These are phyloP conservation scores for Zhuliangozyma parablackwelliae DNA, from an alignment of 1,139 yeast genomes.

Conservation along the genomic window DNA sequence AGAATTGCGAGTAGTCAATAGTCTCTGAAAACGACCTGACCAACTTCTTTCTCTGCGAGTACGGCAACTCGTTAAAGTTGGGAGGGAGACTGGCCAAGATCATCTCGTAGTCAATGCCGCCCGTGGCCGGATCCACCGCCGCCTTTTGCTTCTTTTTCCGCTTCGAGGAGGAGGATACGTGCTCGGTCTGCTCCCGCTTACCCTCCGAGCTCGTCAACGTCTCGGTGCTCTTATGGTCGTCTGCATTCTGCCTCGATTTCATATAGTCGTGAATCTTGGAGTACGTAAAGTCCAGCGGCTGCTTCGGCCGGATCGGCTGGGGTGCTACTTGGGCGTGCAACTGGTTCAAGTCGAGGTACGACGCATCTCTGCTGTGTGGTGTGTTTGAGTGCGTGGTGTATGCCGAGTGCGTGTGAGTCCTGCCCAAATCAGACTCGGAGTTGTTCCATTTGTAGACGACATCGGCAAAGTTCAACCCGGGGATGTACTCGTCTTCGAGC, in stretches of 20 bases:
- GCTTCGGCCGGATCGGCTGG: conserved; percentile 29
- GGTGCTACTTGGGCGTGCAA: conserved; percentile 49
- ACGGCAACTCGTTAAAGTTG: conserved; percentile 61
- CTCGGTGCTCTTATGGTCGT: conserved; percentile 1
- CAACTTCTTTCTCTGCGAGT: conserved; percentile 60
- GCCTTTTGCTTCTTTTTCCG: conserved; percentile 20
- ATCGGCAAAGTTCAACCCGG: conserved; percentile 54
- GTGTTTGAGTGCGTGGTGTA: conserved; percentile 16
- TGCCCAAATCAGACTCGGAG: conserved; percentile 9
- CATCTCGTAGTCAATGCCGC: conserved; percentile 33
- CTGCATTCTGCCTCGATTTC: conserved; percentile 19
- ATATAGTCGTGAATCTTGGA: conserved; percentile 25
- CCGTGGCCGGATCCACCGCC: conserved; percentile 21
- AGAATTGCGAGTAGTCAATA: conserved; percentile 47
- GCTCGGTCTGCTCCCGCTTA: not conserved
- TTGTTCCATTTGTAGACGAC: conserved; percentile 36
- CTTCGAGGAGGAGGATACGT: conserved; percentile 1
- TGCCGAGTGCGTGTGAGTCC: conserved; percentile 4
- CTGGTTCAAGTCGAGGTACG: conserved; percentile 39
- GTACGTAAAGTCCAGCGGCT: conserved; percentile 15
- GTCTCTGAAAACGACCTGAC: conserved; percentile 54
- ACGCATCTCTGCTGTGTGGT: conserved; percentile 29
- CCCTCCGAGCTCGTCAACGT: not conserved
- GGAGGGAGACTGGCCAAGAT: conserved; percentile 49
- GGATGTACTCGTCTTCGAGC: conserved; percentile 69